A percentile compares a stretch with the other conserved stretches of the same genome.
phyloP scores from a whole-genome alignment of 768 basidiomycete genomes.

The Holtermannia corniformis region DNA sequence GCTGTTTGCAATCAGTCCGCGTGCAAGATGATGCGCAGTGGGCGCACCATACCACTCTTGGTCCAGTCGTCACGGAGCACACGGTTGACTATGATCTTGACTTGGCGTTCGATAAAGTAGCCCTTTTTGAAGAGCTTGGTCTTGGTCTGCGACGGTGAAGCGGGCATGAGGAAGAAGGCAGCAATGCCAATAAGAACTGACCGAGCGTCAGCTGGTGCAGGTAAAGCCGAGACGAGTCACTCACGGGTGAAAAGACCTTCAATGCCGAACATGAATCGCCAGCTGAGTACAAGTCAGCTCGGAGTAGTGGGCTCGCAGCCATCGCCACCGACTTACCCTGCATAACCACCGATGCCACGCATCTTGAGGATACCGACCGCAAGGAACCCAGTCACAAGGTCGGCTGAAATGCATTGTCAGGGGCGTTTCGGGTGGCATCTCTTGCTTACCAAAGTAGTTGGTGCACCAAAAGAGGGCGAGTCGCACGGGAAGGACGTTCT shows the following conservation, averaged over 20 bases:
- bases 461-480: slow-evolving; percentile 61
- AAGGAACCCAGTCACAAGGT: slow-evolving; percentile 55
- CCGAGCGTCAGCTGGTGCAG: too few species aligned
- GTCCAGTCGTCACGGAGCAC: slow-evolving; percentile 18
- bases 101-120: slow-evolving; percentile 38
- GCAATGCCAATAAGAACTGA: slow-evolving; percentile 30
- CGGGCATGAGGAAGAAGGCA: slow-evolving; percentile 40
- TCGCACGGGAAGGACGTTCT: slow-evolving; percentile 53
- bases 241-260: slow-evolving; percentile 39
- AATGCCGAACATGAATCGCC: slow-evolving; percentile 51
- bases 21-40: too few species aligned
- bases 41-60: background rate
- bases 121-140: slow-evolving; percentile 32
- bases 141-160: slow-evolving; percentile 32
- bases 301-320: too few species aligned
- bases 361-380: slow-evolving; percentile 56
- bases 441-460: slow-evolving; percentile 38
- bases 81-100: slow-evolving; percentile 39
- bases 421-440: slow-evolving; percentile 7
- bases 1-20: slow-evolving; percentile 10
- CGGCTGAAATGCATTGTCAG: slow-evolving; percentile 14
- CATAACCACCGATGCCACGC: slow-evolving; percentile 49
- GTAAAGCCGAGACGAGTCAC: background rate
- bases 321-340: slow-evolving; percentile 17
- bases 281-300: too few species aligned